Conservation (phyloP, 2,329 filamentous ascomycete species). For the Lanzia echinophila region DNA sequence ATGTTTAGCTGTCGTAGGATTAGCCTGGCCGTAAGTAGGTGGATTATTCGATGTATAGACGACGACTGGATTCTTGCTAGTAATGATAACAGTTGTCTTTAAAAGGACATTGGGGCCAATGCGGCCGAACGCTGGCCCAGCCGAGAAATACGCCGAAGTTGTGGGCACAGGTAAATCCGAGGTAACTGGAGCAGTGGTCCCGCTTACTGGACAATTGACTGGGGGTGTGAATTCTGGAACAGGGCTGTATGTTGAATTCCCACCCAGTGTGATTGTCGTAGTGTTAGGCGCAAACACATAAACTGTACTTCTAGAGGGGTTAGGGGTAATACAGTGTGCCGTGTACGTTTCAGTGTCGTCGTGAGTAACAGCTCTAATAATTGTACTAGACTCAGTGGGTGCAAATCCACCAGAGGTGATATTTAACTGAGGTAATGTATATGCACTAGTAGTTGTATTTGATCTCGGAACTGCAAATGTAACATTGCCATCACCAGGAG, state of each 20-base stretch:
- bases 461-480: background rate
- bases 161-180: background rate
- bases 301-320: constrained; percentile 11
- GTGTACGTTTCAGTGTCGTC: background rate
- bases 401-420: too few species aligned
- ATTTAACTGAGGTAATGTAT: too few species aligned
- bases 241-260: constrained; percentile 10
- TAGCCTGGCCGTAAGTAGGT: background rate
- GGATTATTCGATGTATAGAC: background rate
- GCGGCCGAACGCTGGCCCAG: background rate
- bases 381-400: background rate
- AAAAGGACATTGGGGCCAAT: too few species aligned
- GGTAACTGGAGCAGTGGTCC: background rate
- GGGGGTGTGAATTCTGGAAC: constrained; percentile 24
- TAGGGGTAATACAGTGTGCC: background rate
- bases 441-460: background rate
- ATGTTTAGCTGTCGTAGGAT: background rate
- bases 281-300: constrained; percentile 24
- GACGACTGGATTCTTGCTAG: constrained; percentile 2
- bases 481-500: background rate
- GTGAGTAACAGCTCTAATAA: background rate
- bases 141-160: background rate
- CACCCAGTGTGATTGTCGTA: constrained; percentile 19
- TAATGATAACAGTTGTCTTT: constrained; percentile 3
- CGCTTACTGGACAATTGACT: constrained; percentile 12